Evolutionary conservation across 169 alveolate species (phyloP).

Genomic region (Plasmodium billcollinsi): DNA sequence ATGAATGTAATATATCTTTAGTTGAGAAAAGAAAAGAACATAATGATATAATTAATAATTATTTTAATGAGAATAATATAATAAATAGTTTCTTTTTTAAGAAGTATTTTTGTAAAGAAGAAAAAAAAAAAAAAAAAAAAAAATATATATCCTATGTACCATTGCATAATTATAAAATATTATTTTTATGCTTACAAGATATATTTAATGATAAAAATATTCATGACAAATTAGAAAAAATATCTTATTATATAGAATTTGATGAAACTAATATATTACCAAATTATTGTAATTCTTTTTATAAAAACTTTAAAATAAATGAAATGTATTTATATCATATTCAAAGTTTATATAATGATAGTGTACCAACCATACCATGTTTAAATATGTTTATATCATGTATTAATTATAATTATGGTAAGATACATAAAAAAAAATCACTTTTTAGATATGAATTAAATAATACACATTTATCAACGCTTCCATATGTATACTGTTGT

Average conservation of each 20-base stretch:
- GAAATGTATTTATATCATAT: constrained; percentile 23
- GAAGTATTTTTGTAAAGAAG: background rate
- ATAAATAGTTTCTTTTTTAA: constrained; percentile 49
- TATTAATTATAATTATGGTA: constrained; percentile 39
- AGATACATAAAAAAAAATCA: constrained; percentile 58
- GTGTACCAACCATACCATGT: constrained; percentile 29
- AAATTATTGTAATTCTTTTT: constrained; percentile 37
- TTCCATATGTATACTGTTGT: constrained; percentile 68
- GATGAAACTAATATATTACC: constrained; percentile 30
- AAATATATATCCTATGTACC: constrained; percentile 73
- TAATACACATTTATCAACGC: constrained; percentile 24
- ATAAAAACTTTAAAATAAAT: constrained; percentile 43
- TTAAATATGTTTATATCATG: constrained; percentile 62
- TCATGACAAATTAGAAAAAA: constrained; percentile 21
- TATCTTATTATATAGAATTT: constrained; percentile 58
- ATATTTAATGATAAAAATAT: constrained; percentile 36
- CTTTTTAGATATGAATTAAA: constrained; percentile 32
- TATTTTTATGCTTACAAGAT: constrained; percentile 32
- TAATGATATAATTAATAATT: background rate
- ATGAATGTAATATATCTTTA: constrained; percentile 49
- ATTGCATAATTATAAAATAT: constrained; percentile 32
- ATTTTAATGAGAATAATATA: constrained; percentile 6
- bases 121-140: constrained; percentile 16
- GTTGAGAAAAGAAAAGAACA: background rate
- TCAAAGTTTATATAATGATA: constrained; percentile 31